Evolutionary conservation across 1,139 yeast genomes (phyloP), one percentile per base, ranked within the genome.

Genomic region (Yamadazyma diospyri): DNA sequence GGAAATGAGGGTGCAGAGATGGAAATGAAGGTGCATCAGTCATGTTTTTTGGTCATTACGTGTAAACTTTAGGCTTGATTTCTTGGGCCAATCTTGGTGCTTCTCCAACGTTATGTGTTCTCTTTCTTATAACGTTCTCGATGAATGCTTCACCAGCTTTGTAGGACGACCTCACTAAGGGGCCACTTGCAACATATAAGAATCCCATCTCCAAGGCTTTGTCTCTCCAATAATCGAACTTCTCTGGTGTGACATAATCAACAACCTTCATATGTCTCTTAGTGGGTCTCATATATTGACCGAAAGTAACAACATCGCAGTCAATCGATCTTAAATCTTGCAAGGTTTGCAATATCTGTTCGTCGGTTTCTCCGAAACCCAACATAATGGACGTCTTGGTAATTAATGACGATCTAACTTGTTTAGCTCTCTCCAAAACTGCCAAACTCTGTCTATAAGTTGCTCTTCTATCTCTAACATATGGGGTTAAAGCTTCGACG

Each of bases 231-330:
- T 82, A 72, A 40, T 88, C 95, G 55, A 94, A 94, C 56, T 86
- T 88, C 46, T 85, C 97, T 1, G 98, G 98, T n/a, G 79, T 81
- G 15, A 92, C 76, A 51, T 94, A 94, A 45, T 92, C 97, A 14
- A 87, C 97, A 25, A 94, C 99, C 65, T 89, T 89, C 94, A 94
- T 87, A 57, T 94, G 99, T 52, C 97, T 79, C 64, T 86, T 92
- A 2, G 99, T 94, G 27, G 99, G 99, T 54, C 97, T 77, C 99
- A 94, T 94, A 60, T 94, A 94, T 62, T 94, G 99, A 25, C 99
- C 99, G 61, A 94, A 92, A 0, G 99, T 94, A 16, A 94, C 96
- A 34, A 94, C 95, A 51, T 94, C 98, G 56, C 95, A 94, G 6
- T 72, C 66, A 33, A 82, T 75, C 14, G 61, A 76, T 43, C 98